Conservation (phyloP, 352 stramenopile species). For the Globisporangium okanoganense region DNA sequence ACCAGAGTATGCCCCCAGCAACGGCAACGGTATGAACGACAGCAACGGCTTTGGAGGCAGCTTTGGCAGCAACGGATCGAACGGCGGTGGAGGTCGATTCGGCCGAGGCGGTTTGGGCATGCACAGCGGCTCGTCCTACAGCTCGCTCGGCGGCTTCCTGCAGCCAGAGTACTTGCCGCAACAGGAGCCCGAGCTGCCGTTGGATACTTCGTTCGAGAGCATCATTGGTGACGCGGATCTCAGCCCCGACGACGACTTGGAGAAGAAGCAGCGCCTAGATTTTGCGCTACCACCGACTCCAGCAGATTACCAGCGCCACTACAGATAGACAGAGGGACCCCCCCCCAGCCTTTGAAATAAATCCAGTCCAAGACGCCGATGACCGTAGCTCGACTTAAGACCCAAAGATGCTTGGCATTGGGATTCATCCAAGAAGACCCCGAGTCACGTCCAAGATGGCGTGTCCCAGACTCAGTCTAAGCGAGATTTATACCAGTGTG, state of each 20-base stretch:
- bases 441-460: not conserved
- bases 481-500: not conserved
- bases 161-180: constrained; percentile 46
- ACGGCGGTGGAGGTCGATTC: constrained; percentile 12
- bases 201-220: constrained; percentile 42
- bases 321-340: constrained; percentile 25
- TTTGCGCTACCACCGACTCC: constrained; percentile 18
- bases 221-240: constrained; percentile 18
- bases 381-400: not conserved
- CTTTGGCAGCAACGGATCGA: constrained; percentile 14
- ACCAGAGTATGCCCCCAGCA: constrained; percentile 13
- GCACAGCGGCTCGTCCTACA: constrained; percentile 33
- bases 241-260: constrained; percentile 16
- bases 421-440: not conserved
- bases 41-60: constrained; percentile 39
- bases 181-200: constrained; percentile 38
- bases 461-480: not conserved
- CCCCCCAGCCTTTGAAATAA: not conserved
- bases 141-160: constrained; percentile 61
- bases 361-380: not conserved
- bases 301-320: constrained; percentile 26
- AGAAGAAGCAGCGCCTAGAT: constrained; percentile 20
- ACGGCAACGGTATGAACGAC: constrained; percentile 13
- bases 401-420: not conserved
- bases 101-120: constrained; percentile 27